phyloP scores from a whole-genome alignment of 2,329 filamentous ascomycete genomes.

The Colletotrichum aenigma region DNA sequence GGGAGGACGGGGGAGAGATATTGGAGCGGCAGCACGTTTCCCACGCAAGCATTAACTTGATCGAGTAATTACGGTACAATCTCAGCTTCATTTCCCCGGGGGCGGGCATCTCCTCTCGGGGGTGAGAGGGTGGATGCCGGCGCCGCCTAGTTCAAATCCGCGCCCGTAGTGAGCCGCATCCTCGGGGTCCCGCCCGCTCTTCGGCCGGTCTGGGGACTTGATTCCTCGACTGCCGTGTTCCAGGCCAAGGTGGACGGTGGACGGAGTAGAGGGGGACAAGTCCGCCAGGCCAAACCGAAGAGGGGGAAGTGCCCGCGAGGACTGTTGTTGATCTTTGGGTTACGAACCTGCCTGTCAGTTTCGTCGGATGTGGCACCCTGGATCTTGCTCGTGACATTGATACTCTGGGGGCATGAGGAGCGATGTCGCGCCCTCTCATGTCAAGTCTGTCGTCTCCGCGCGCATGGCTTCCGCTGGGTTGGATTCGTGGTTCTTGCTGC shows the following conservation, averaged over 20 bases:
- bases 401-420: neutral
- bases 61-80: slow-evolving; percentile 95
- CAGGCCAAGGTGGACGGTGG: neutral
- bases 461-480: slow-evolving; percentile 27
- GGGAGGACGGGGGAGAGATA: slow-evolving; percentile 34
- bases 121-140: slow-evolving; percentile 55
- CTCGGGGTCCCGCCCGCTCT: slow-evolving; percentile 25
- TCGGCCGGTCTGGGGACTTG: neutral
- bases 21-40: slow-evolving; percentile 92
- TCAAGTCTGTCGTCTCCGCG: neutral
- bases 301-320: neutral
- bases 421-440: neutral
- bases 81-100: slow-evolving; percentile 75
- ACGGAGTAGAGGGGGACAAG: neutral
- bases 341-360: slow-evolving; percentile 39
- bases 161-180: slow-evolving; percentile 86
- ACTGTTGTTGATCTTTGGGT: slow-evolving; percentile 38
- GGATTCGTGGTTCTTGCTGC: neutral
- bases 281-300: neutral
- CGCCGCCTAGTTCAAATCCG: slow-evolving; percentile 59
- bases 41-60: slow-evolving; percentile 99
- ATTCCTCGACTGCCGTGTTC: neutral
- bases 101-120: slow-evolving; percentile 41
- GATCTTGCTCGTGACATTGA: slow-evolving; percentile 19
- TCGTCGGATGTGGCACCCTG: slow-evolving; percentile 8